Base-by-base conservation (phyloP, 495 filamentous ascomycete species). In the Filosporella fistucella region DNA sequence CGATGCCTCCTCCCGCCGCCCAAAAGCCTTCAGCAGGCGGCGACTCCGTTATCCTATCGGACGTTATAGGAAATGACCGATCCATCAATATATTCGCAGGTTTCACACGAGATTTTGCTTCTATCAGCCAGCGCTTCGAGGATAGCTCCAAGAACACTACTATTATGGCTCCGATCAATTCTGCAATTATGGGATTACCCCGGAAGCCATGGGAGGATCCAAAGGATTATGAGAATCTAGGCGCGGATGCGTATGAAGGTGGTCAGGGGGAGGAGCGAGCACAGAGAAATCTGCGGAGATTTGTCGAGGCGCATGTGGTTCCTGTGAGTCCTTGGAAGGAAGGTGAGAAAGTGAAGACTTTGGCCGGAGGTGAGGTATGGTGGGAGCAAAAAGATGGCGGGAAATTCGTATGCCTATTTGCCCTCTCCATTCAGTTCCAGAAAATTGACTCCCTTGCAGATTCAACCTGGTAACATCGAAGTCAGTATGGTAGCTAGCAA, bases 171-270 rank as follows among this genome's bases (percentile, higher is more conserved):
- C 94, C 93, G 1, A 64, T 83, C 5, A 97, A 98, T 64, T 80
- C 77, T 30, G 89, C 80, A 1, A 79, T 98, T 51, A 84, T 84
- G 54, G 75, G 66, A 1, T 72, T 97, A 30, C 89, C 90, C 0
- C 72, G 87, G 47, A 97, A 97, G 60, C 93, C 93, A 2, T 98
- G 93, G 93, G 91, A 98, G 56, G 82, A 94, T 52, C 81, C 88
- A 0, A 65, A 78, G 30, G 94, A 98, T 46, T 95, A 95, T 61
- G 68, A 67, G 3, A 68, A 68, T 6, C 69, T 88, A 14, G 91
- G 91, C 0, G 69, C 77, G n/a, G 63, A 83, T 25, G 89, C 88
- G 4, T 97, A 97, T 61, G 77, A 86, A 28, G 93, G 93, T 0
- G 64, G 73, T 0, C 80, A 78, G 12, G 94, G 94, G 0, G 81